Conservation (phyloP, 257 asterid species). For the Galeopsis tetrahit region DNA sequence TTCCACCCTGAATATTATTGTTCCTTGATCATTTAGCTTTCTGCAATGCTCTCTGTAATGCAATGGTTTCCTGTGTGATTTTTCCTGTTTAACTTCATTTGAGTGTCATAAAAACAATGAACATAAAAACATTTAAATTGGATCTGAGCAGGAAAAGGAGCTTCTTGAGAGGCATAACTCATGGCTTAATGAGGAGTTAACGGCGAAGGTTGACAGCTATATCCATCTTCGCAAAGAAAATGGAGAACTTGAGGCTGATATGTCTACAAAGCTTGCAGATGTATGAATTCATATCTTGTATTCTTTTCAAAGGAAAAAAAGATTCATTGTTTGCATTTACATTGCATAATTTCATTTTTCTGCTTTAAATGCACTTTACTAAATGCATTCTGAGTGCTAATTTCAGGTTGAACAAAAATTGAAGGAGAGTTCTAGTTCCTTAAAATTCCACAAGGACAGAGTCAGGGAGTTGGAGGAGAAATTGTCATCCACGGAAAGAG, state of each 20-base stretch:
- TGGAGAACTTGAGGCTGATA: slow-evolving; percentile 79
- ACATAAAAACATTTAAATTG: too few relatives aligned
- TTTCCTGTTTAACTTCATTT: neutral
- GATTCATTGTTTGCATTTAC: slow-evolving; percentile 12
- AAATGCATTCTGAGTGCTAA: slow-evolving; percentile 5
- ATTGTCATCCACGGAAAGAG: slow-evolving; percentile 71
- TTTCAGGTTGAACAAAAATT: slow-evolving; percentile 66
- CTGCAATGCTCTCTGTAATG: slow-evolving; percentile 6
- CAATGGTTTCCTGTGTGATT: slow-evolving; percentile 17
- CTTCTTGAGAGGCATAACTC: slow-evolving; percentile 86
- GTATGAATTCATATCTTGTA: slow-evolving; percentile 45
- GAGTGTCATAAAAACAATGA: too few relatives aligned
- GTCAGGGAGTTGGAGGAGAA: slow-evolving; percentile 79
- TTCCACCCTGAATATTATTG: neutral
- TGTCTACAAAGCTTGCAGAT: slow-evolving; percentile 75
- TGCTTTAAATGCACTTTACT: neutral
- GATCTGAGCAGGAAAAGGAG: slow-evolving; percentile 82
- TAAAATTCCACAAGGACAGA: slow-evolving; percentile 69
- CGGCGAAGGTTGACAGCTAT: slow-evolving; percentile 59
- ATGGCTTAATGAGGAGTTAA: slow-evolving; percentile 94
- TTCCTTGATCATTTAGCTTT: slow-evolving; percentile 6
- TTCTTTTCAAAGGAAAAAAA: neutral
- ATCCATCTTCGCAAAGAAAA: slow-evolving; percentile 67
- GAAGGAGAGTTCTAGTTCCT: slow-evolving; percentile 59
- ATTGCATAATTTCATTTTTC: neutral